Base-by-base conservation (phyloP, 805 yeast genomes). In the Hanseniaspora taiwanica region DNA sequence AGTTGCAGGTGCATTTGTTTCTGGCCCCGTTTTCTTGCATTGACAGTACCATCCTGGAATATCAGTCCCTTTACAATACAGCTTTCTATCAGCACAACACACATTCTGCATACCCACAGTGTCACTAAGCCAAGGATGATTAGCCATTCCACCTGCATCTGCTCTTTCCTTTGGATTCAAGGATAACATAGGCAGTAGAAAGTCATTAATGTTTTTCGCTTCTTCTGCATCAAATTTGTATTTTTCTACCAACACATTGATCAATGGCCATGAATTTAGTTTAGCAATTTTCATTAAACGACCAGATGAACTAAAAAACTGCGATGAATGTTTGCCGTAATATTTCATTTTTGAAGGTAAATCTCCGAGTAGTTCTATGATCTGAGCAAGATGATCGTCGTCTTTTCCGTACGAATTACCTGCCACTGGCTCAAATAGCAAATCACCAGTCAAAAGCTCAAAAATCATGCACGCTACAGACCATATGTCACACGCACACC, bases 361-460 rank as follows among this genome's bases (percentile, higher is more conserved):
- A 24, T 72, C 68, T 1, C 93, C 89, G 39, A 83, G 55, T 14
- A 83, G 65, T 58, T 89, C 97, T 27, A 91, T 77, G 12, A 91
- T 84, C 58, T 91, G 97, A 0, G 97, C 97, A 50, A 91, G 69
- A 58, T 91, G 98, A 58, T 91, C 98, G 54, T 89, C 96, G 58
- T 87, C 95, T 53, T 87, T 87, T 37, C 78, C 58, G 60, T 84
- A 89, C 4, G 81, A 66, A 41, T 72, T 74, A 1, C 87, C 86
- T 45, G 74, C 74, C 35, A 58, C 61, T 1, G 98, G 98, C 57
- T 89, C 96, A 58, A 89, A 91, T 38, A 91, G 60, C 53, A 87
- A 87, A 59, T 89, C 97, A 3, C 97, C 97, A 0, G 98, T 89
- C 35, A 89, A 60, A 19, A 91, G 67, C 63, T 91, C 98, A 61